phyloP scores from a whole-genome alignment of 208 protist genomes.

The Naegleria lovaniensis region DNA sequence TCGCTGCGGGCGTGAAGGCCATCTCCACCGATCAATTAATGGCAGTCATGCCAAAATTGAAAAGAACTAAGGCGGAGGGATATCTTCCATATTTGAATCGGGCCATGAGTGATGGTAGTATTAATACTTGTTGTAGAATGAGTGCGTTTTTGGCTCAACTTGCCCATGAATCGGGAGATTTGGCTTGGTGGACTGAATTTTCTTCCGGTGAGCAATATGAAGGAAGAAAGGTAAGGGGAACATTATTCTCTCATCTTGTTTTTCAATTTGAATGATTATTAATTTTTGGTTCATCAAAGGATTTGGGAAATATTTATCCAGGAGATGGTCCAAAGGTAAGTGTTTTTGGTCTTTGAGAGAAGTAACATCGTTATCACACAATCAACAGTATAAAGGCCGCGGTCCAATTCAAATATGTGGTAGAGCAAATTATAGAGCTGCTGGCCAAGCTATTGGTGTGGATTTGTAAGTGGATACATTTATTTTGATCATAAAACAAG shows the following conservation, averaged over 20 bases:
- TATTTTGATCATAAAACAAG: too few species aligned
- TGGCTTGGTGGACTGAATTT: conserved; percentile 32
- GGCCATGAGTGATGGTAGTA: not conserved
- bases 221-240: too few species aligned
- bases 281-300: too few species aligned
- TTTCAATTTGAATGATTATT: too few species aligned
- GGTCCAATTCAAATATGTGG: conserved; percentile 39
- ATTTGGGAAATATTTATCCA: conserved; percentile 37
- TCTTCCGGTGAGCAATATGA: conserved; percentile 35
- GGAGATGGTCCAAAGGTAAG: conserved; percentile 27
- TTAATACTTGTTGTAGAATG: not conserved
- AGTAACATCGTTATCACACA: too few species aligned
- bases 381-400: conserved; percentile 29
- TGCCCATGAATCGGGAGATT: conserved; percentile 31
- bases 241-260: too few species aligned
- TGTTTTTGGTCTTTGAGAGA: not conserved
- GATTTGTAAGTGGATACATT: conserved; percentile 27
- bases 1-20: too few species aligned
- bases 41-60: not conserved
- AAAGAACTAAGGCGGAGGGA: not conserved
- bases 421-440: conserved; percentile 30
- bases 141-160: conserved; percentile 30
- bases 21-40: not conserved
- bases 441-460: conserved; percentile 23
- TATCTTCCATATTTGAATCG: not conserved